These are phyloP conservation scores for Zizania palustris DNA, from an alignment of 202 grass and related monocot species.

Conservation along the genomic window DNA sequence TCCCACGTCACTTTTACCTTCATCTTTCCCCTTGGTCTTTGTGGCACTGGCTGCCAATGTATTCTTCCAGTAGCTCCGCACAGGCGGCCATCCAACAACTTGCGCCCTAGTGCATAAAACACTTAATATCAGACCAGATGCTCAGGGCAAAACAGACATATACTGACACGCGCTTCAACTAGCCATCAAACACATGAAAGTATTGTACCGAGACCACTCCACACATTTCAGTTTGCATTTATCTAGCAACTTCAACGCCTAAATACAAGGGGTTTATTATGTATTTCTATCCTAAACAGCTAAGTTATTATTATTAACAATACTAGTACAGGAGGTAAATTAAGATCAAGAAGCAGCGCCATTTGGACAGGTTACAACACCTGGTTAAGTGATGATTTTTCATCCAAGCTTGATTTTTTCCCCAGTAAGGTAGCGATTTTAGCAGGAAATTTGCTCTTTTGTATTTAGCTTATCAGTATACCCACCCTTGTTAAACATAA, in stretches of 20 bases:
- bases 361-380: not conserved
- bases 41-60: slow-evolving; percentile 59
- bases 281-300: not conserved
- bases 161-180: not conserved
- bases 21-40: slow-evolving; percentile 59
- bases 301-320: not conserved
- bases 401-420: not conserved
- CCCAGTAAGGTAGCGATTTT: not conserved
- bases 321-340: not conserved
- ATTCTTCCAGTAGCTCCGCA: slow-evolving; percentile 90
- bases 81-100: slow-evolving; percentile 97
- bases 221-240: not conserved
- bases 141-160: not conserved
- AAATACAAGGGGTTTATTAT: not conserved
- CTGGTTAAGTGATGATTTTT: not conserved
- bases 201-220: not conserved
- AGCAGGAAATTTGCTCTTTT: not conserved
- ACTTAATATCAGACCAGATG: not conserved
- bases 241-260: not conserved
- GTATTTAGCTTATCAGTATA: not conserved
- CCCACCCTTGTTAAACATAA: not conserved
- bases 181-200: not conserved
- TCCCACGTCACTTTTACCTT: slow-evolving; percentile 48
- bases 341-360: not conserved
- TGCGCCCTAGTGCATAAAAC: slow-evolving; percentile 60